These are phyloP conservation scores for Tulasnella sp. DNA, from an alignment of 768 basidiomycete genomes.

Conservation along the genomic window DNA sequence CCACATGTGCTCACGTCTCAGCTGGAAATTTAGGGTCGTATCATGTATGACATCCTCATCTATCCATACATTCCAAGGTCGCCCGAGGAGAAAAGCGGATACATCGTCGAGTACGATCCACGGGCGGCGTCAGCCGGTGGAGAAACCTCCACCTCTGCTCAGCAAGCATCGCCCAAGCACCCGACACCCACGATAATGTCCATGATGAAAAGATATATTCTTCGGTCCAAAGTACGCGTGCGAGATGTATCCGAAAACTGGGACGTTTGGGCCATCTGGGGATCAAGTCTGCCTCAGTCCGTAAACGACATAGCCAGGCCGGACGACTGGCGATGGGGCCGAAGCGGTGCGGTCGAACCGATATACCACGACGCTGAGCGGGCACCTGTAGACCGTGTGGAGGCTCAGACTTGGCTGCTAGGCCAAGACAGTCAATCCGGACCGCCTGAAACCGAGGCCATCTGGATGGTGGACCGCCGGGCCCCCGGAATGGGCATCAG, in stretches of 20 bases:
- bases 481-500: conserved; percentile 80
- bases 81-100: conserved; percentile 53
- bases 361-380: conserved; percentile 55
- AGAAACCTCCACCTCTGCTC: conserved; percentile 39
- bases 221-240: conserved; percentile 87
- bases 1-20: not conserved
- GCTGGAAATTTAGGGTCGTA: conserved; percentile 65
- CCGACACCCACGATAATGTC: conserved; percentile 56
- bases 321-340: conserved; percentile 58
- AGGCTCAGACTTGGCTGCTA: not conserved
- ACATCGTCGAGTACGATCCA: conserved; percentile 73
- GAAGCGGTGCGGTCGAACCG: conserved; percentile 78
- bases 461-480: conserved; percentile 61
- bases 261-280: conserved; percentile 85
- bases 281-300: conserved; percentile 39
- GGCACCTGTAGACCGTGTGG: not conserved
- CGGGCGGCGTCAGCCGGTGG: conserved; percentile 45
- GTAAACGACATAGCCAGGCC: conserved; percentile 43
- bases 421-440: conserved; percentile 4
- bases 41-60: conserved; percentile 87
- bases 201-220: conserved; percentile 80
- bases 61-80: conserved; percentile 53
- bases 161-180: conserved; percentile 20
- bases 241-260: conserved; percentile 76
- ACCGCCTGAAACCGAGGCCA: conserved; percentile 12